These are phyloP conservation scores for Scutellaria minor DNA, from an alignment of 257 asterid genomes.

Conservation along the genomic window DNA sequence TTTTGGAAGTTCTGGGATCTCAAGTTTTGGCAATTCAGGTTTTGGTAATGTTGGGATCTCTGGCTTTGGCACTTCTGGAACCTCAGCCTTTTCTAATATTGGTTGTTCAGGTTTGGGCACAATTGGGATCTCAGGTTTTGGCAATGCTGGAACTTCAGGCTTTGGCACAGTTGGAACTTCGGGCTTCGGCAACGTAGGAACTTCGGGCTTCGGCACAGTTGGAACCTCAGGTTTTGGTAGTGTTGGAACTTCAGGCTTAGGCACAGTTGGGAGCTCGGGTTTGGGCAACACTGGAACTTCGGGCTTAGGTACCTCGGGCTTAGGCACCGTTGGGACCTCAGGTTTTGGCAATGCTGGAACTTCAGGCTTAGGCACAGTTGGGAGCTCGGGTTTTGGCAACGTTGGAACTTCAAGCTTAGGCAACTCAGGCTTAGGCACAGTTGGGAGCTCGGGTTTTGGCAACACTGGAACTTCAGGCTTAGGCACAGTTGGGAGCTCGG, in stretches of 20 bases:
- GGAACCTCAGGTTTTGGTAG: conserved; percentile 41
- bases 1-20: conserved; percentile 28
- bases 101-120: conserved; percentile 35
- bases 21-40: conserved; percentile 28
- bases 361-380: conserved; percentile 22
- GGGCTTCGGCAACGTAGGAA: neutral
- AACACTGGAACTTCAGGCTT: neutral
- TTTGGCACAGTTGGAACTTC: neutral
- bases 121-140: conserved; percentile 18
- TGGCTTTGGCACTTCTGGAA: conserved; percentile 35
- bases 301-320: neutral
- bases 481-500: neutral
- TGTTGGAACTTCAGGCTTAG: conserved; percentile 29
- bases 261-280: neutral
- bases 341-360: conserved; percentile 16
- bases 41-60: conserved; percentile 40
- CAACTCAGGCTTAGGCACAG: neutral
- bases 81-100: conserved; percentile 12
- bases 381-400: conserved; percentile 28
- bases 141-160: conserved; percentile 23
- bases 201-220: conserved; percentile 33
- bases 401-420: neutral
- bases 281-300: neutral
- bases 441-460: conserved; percentile 3
- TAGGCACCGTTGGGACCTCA: neutral